Conservation (phyloP, 2,329 filamentous ascomycete species). For the Bipolaris cookei region DNA sequence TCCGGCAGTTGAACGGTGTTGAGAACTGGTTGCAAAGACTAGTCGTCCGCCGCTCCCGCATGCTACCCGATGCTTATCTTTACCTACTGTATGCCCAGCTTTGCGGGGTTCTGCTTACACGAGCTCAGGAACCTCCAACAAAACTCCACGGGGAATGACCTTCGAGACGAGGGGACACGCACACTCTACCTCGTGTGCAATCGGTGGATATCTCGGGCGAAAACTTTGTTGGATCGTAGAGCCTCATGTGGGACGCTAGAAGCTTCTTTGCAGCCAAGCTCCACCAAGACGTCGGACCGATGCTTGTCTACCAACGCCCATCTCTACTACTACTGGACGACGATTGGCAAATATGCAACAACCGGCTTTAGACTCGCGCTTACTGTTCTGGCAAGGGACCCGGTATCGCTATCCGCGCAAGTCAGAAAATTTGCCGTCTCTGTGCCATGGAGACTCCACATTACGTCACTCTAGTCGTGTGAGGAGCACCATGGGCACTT, state of each 20-base stretch:
- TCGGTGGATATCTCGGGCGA: constrained; percentile 17
- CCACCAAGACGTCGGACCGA: constrained; percentile 32
- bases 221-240: constrained; percentile 30
- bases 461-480: constrained; percentile 22
- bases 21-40: constrained; percentile 4
- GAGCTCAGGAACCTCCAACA: neutral
- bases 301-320: constrained; percentile 30
- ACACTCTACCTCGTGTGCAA: constrained; percentile 4
- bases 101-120: too few relatives aligned
- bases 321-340: constrained; percentile 22
- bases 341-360: constrained; percentile 25
- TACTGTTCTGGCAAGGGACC: constrained; percentile 16
- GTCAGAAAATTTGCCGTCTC: constrained; percentile 27
- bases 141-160: neutral
- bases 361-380: constrained; percentile 18
- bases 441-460: constrained; percentile 36
- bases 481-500: constrained; percentile 30
- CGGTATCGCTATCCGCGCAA: constrained; percentile 18
- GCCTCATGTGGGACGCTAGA: constrained; percentile 41
- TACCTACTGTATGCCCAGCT: neutral
- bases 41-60: constrained; percentile 11
- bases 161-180: neutral
- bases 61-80: constrained; percentile 6
- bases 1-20: neutral
- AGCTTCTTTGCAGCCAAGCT: constrained; percentile 41